These are phyloP conservation scores for Gomphus bonarii DNA, from an alignment of 1,284 basidiomycete species.

Conservation along the genomic window DNA sequence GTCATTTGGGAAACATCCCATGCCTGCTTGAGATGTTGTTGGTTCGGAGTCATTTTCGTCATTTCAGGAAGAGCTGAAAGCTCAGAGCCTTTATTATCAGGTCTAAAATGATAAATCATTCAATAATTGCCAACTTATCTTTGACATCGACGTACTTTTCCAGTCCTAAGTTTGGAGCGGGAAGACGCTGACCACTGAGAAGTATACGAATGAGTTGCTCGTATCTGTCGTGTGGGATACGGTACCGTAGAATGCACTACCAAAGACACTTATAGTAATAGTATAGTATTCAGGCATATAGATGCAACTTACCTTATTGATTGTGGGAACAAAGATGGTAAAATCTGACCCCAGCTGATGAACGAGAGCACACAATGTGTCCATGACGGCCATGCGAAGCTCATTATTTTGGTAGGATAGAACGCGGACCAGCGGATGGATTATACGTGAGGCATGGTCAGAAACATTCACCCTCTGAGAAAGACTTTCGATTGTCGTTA, in stretches of 20 bases:
- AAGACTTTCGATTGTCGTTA: slow-evolving; percentile 86
- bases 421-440: slow-evolving; percentile 90
- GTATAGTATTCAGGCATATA: background rate
- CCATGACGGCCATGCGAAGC: slow-evolving; percentile 81
- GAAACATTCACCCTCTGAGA: slow-evolving; percentile 95
- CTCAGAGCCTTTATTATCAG: slow-evolving; percentile 50
- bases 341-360: slow-evolving; percentile 94
- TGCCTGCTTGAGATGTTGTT: slow-evolving; percentile 93
- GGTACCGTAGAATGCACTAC: slow-evolving; percentile 70
- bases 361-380: slow-evolving; percentile 87
- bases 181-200: slow-evolving; percentile 81
- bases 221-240: slow-evolving; percentile 80
- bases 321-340: slow-evolving; percentile 94
- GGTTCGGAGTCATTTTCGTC: slow-evolving; percentile 90
- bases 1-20: slow-evolving; percentile 86
- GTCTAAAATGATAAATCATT: slow-evolving; percentile 21
- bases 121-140: background rate
- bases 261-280: background rate
- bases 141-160: slow-evolving; percentile 26
- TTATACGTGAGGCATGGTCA: slow-evolving; percentile 96
- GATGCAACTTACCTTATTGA: slow-evolving; percentile 69
- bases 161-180: slow-evolving; percentile 42
- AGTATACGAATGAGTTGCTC: slow-evolving; percentile 85
- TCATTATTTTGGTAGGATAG: slow-evolving; percentile 67
- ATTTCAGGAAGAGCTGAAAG: slow-evolving; percentile 73